phyloP scores from a whole-genome alignment of 2,329 filamentous ascomycete genomes.

The Meredithiella fracta region DNA sequence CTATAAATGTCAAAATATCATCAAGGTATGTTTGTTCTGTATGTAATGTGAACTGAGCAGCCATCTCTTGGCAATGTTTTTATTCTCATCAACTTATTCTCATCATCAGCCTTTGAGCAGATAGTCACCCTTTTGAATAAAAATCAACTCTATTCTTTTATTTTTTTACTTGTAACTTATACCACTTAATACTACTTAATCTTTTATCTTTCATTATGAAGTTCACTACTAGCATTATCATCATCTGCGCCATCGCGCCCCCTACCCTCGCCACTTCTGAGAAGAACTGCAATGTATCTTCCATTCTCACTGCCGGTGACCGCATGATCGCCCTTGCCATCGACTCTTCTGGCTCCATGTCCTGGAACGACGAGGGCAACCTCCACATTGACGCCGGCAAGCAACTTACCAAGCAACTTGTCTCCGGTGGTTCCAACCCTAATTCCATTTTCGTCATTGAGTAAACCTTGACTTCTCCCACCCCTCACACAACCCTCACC shows the following conservation, averaged over 20 bases:
- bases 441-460: slow-evolving; percentile 16
- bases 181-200: not conserved
- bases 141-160: not conserved
- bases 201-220: not conserved
- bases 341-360: slow-evolving; percentile 17
- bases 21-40: too few relatives aligned
- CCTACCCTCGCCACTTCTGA: not conserved
- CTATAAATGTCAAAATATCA: too few relatives aligned
- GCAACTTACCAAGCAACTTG: slow-evolving; percentile 14
- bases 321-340: slow-evolving; percentile 16
- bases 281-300: not conserved
- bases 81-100: not conserved
- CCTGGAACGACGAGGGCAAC: slow-evolving; percentile 14
- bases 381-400: slow-evolving; percentile 15
- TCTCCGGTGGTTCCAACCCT: slow-evolving; percentile 13
- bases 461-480: slow-evolving; percentile 3
- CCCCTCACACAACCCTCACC: not conserved
- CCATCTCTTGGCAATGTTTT: too few relatives aligned
- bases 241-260: not conserved
- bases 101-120: not conserved
- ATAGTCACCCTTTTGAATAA: not conserved
- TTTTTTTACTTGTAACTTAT: not conserved
- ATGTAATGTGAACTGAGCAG: too few relatives aligned
- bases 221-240: not conserved
- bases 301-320: slow-evolving; percentile 14